Percentiles rank a stretch among this genome's conserved stretches.
phyloP scores from a whole-genome alignment of 2,329 filamentous ascomycete species.

The Cyphellophora attinorum region DNA sequence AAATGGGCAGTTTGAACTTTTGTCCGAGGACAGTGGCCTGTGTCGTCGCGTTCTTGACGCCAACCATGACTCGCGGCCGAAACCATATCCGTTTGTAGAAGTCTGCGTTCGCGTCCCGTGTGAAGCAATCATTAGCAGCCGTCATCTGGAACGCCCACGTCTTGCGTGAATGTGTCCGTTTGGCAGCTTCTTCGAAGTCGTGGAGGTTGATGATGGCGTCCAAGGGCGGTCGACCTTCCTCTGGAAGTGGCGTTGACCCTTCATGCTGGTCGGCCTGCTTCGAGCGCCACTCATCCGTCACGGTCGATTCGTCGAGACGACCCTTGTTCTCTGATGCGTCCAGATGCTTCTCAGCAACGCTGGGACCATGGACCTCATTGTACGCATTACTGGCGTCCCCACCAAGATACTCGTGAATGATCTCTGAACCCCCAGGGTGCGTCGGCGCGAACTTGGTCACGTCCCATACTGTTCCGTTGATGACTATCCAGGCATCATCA shows the following conservation, averaged over 20 bases:
- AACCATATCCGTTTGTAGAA: conserved; percentile 35
- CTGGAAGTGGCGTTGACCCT: conserved; percentile 3
- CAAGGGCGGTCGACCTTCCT: conserved; percentile 8
- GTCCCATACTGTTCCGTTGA: conserved; percentile 73
- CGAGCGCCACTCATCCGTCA: conserved; percentile 11
- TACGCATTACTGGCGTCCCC: conserved; percentile 45
- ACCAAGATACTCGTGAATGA: conserved; percentile 77
- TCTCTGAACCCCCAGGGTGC: conserved; percentile 80
- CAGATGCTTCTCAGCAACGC: conserved; percentile 23
- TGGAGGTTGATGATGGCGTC: conserved; percentile 13
- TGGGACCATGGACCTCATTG: conserved; percentile 11
- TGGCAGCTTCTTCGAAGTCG: conserved; percentile 15
- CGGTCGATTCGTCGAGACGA: conserved; percentile 28
- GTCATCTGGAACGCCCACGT: conserved; percentile 20
- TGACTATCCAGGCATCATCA: conserved; percentile 59
- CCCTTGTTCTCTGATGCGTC: conserved; percentile 37
- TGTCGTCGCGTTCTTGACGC: conserved; percentile 30
- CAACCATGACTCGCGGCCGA: conserved; percentile 34
- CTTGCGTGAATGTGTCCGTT: conserved; percentile 12
- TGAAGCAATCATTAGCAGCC: conserved; percentile 14
- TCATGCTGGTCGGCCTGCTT: conserved; percentile 17
- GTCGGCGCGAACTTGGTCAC: conserved; percentile 73
- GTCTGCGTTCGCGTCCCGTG: conserved; percentile 9
- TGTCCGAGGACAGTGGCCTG: conserved; percentile 22
- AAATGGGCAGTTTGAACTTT: conserved; percentile 12